phyloP scores from a whole-genome alignment of 2,329 filamentous ascomycete genomes.

The Colletotrichum orbiculare region DNA sequence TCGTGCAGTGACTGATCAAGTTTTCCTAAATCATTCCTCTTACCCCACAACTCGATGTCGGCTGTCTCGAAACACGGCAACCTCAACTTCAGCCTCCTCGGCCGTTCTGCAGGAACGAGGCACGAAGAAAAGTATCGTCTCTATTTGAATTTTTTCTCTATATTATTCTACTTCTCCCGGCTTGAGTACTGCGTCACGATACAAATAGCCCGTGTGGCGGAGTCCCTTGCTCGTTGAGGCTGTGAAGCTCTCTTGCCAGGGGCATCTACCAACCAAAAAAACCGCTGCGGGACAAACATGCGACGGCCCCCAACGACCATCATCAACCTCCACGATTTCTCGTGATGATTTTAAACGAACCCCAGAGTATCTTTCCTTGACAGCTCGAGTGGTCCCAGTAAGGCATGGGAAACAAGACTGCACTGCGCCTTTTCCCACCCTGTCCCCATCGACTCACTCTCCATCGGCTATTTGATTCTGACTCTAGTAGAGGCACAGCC shows the following conservation, averaged over 20 bases:
- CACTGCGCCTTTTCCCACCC: too few relatives aligned
- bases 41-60: constrained; percentile 1
- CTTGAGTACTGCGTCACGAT: neutral
- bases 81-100: neutral
- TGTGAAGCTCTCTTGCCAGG: constrained; percentile 24
- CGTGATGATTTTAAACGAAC: too few relatives aligned
- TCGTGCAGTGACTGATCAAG: neutral
- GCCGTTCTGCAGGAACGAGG: constrained; percentile 20
- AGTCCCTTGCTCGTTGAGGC: constrained; percentile 17
- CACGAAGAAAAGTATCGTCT: constrained; percentile 9
- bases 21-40: neutral
- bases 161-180: neutral
- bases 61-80: constrained; percentile 5
- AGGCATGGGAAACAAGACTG: too few relatives aligned
- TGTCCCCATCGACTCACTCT: too few relatives aligned
- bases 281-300: neutral
- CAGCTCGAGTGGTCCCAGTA: too few relatives aligned
- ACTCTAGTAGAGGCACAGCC: constrained; percentile 4
- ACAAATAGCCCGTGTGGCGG: constrained; percentile 14
- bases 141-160: neutral
- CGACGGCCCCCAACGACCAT: constrained; percentile 20
- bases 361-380: too few relatives aligned
- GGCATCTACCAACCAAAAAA: neutral
- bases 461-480: too few relatives aligned
- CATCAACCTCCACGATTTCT: neutral